Evolutionary conservation across 2,329 filamentous ascomycete species (phyloP).

Genomic region (Fusarium piperis): DNA sequence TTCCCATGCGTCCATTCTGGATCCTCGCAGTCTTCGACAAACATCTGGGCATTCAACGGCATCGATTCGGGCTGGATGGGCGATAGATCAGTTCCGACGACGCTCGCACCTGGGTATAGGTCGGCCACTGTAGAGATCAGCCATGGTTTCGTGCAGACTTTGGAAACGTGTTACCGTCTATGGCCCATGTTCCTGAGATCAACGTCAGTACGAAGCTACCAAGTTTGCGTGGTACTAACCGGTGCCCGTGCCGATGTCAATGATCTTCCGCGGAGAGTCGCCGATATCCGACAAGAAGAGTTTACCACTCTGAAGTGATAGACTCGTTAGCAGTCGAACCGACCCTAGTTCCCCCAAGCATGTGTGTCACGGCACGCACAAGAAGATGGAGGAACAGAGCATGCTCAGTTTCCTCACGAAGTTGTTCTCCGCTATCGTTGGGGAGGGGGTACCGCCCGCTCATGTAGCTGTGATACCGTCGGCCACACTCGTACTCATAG

Average conservation of each 20-base stretch:
- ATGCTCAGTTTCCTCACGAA: conserved; percentile 58
- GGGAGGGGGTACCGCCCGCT: conserved; percentile 57
- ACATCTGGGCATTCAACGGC: conserved; percentile 69
- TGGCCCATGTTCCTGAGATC: conserved; percentile 60
- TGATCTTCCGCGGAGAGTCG: conserved; percentile 52
- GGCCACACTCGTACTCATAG: conserved; percentile 47
- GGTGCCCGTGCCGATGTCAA: conserved; percentile 62
- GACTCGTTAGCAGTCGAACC: background rate
- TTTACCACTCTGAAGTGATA: conserved; percentile 45
- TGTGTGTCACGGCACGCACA: conserved; percentile 34
- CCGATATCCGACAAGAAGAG: conserved; percentile 54
- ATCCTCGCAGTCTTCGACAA: conserved; percentile 69
- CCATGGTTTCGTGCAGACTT: background rate
- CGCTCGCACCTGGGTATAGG: conserved; percentile 51
- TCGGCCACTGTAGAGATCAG: conserved; percentile 50
- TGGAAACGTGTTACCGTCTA: conserved; percentile 50
- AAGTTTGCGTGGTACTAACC: conserved; percentile 42
- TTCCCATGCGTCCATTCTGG: conserved; percentile 64
- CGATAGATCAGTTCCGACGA: conserved; percentile 55
- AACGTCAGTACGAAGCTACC: conserved; percentile 8
- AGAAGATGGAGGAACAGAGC: conserved; percentile 56
- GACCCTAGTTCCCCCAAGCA: background rate
- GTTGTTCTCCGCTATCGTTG: conserved; percentile 58
- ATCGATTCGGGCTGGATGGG: conserved; percentile 60
- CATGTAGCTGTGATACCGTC: conserved; percentile 56